Conservation (phyloP, 2,329 filamentous ascomycete genomes). For the Pestalotiopsis sp. region DNA sequence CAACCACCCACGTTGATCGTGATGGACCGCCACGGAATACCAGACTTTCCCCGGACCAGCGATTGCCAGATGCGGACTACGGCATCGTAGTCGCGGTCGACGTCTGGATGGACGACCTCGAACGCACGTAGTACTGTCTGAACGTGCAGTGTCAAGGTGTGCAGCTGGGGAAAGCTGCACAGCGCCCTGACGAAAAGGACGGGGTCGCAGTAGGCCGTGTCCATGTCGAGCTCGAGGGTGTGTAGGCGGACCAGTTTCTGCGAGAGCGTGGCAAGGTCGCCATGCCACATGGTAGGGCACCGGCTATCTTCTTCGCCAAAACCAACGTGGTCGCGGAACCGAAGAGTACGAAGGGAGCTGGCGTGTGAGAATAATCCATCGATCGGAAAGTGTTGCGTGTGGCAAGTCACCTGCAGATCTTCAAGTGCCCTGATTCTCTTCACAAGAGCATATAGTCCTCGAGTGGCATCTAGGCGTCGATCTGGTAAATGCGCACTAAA, state of each 20-base stretch:
- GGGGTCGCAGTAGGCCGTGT: slow-evolving; percentile 37
- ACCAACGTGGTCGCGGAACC: slow-evolving; percentile 47
- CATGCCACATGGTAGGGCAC: slow-evolving; percentile 42
- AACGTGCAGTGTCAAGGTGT: slow-evolving; percentile 44
- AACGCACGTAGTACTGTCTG: slow-evolving; percentile 41
- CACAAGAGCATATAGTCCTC: slow-evolving; percentile 39
- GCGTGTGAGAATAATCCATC: slow-evolving; percentile 41
- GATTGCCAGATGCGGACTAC: slow-evolving; percentile 34
- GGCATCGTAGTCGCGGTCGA: slow-evolving; percentile 39
- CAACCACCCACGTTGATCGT: slow-evolving; percentile 52
- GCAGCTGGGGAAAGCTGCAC: slow-evolving; percentile 39
- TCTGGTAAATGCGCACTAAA: slow-evolving; percentile 42
- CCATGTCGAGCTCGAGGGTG: slow-evolving; percentile 50
- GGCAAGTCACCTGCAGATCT: slow-evolving; percentile 42
- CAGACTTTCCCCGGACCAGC: slow-evolving; percentile 32
- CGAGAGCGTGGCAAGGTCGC: slow-evolving; percentile 36
- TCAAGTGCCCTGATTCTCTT: slow-evolving; percentile 38
- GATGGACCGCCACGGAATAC: slow-evolving; percentile 38
- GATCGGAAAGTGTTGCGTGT: slow-evolving; percentile 40
- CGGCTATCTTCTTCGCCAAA: slow-evolving; percentile 42
- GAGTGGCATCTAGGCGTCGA: slow-evolving; percentile 39
- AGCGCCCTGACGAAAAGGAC: slow-evolving; percentile 38
- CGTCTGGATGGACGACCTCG: slow-evolving; percentile 25
- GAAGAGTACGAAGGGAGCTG: slow-evolving; percentile 36
- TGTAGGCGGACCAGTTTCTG: slow-evolving; percentile 32